Conservation (phyloP, 1,284 basidiomycete genomes). For the Apiotrichum montevideense region DNA sequence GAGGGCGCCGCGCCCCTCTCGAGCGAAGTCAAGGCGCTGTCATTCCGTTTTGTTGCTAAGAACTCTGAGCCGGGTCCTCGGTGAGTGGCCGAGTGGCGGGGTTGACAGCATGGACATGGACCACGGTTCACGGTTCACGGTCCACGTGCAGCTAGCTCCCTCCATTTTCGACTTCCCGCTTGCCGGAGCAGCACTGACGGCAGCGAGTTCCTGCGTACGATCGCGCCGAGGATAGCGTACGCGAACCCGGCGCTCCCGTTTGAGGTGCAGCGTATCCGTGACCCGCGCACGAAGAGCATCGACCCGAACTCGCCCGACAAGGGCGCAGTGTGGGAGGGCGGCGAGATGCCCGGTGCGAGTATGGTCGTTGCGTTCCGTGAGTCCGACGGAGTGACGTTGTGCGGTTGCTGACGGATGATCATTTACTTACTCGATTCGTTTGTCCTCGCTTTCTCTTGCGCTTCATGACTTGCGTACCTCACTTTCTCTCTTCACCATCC, state of each 20-base stretch:
- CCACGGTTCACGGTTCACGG: too few relatives aligned
- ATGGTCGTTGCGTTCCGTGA: slow-evolving; percentile 28
- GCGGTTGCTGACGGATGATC: too few relatives aligned
- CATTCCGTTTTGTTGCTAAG: slow-evolving; percentile 28
- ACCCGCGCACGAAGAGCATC: slow-evolving; percentile 24
- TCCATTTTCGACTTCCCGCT: too few relatives aligned
- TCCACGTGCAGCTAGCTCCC: too few relatives aligned
- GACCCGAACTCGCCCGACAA: slow-evolving; percentile 21
- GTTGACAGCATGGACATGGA: too few relatives aligned
- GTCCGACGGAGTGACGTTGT: slow-evolving; percentile 3
- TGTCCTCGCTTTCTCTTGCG: not conserved
- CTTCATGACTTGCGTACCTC: not conserved
- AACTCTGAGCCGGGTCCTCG: slow-evolving; percentile 29
- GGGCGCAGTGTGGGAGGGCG: slow-evolving; percentile 11
- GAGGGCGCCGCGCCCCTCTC: slow-evolving; percentile 20
- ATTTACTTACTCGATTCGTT: not conserved
- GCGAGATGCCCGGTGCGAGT: slow-evolving; percentile 18
- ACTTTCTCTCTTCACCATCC: not conserved
- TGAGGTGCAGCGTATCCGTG: slow-evolving; percentile 23
- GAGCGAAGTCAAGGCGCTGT: slow-evolving; percentile 20
- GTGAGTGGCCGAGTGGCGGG: slow-evolving; percentile 17
- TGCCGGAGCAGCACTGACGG: not conserved
- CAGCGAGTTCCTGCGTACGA: slow-evolving; percentile 34
- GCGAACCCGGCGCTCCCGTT: slow-evolving; percentile 35
- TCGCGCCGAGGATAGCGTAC: slow-evolving; percentile 38